Evolutionary conservation across 169 alveolate species (phyloP).

Genomic region (Cryptosporidium ryanae): DNA sequence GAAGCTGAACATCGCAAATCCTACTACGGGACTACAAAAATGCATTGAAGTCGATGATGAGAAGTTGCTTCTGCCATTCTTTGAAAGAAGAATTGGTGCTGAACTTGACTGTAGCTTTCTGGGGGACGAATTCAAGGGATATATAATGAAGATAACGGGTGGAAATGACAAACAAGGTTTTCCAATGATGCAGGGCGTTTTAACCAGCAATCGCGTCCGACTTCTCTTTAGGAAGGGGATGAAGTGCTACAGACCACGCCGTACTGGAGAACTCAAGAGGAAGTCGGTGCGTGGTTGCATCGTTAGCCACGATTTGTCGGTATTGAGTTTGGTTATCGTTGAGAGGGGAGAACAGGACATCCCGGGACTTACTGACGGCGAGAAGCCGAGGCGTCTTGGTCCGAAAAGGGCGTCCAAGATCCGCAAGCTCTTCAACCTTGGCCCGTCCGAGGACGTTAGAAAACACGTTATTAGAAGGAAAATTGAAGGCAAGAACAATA

Average conservation of each 20-base stretch:
- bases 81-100: conserved; percentile 98
- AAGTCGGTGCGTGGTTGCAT: conserved; percentile 99
- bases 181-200: conserved; percentile 99
- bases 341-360: conserved; percentile 98
- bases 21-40: conserved; percentile 95
- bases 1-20: conserved; percentile 96
- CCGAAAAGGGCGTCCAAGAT: conserved; percentile 99
- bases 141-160: conserved; percentile 94
- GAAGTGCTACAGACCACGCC: conserved; percentile 97
- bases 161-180: conserved; percentile 99
- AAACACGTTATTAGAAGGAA: conserved; percentile 93
- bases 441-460: conserved; percentile 94
- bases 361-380: conserved; percentile 96
- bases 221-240: conserved; percentile 87
- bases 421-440: conserved; percentile 95
- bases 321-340: conserved; percentile 93
- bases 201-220: conserved; percentile 87
- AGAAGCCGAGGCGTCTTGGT: conserved; percentile 97
- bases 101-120: conserved; percentile 97
- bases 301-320: conserved; percentile 98
- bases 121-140: conserved; percentile 98
- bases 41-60: conserved; percentile 99
- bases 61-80: conserved; percentile 95
- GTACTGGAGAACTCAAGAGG: conserved; percentile 98
- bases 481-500: conserved; percentile 91